Evolutionary conservation across 2,329 filamentous ascomycete species (phyloP).

Genomic region (Ceratocystis variospora): DNA sequence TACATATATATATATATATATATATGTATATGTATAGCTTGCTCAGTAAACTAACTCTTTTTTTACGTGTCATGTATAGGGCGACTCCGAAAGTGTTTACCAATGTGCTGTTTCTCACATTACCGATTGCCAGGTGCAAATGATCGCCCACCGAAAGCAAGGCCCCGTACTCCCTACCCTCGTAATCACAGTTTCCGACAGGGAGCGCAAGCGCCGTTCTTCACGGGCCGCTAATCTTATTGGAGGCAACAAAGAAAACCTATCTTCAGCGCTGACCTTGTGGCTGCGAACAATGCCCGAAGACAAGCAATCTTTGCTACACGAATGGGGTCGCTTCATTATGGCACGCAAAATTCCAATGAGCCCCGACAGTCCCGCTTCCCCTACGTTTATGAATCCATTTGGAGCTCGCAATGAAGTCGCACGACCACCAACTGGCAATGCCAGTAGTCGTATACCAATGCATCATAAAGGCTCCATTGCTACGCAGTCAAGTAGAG

Average conservation of each 20-base stretch:
- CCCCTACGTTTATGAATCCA: constrained; percentile 41
- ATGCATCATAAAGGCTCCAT: constrained; percentile 37
- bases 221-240: constrained; percentile 47
- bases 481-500: constrained; percentile 34
- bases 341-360: constrained; percentile 33
- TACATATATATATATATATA: too few species aligned
- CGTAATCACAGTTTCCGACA: constrained; percentile 44
- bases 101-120: constrained; percentile 41
- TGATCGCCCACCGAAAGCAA: constrained; percentile 48
- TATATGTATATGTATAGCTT: too few species aligned
- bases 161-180: constrained; percentile 46
- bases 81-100: constrained; percentile 40
- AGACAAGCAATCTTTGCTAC: constrained; percentile 37
- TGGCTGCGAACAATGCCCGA: constrained; percentile 43
- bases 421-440: constrained; percentile 33
- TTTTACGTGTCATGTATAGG: constrained; percentile 25
- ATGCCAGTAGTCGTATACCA: constrained; percentile 25
- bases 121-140: constrained; percentile 44
- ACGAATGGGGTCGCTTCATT: constrained; percentile 47
- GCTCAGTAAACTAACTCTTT: neutral
- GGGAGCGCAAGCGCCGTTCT: constrained; percentile 49
- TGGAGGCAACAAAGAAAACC: constrained; percentile 30
- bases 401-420: constrained; percentile 34
- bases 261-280: constrained; percentile 36
- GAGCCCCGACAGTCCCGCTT: constrained; percentile 40